Evolutionary conservation across 2,329 filamentous ascomycete species (phyloP), one percentile per base, ranked within the genome.

Genomic region (Aotearoamyces nothofagi): DNA sequence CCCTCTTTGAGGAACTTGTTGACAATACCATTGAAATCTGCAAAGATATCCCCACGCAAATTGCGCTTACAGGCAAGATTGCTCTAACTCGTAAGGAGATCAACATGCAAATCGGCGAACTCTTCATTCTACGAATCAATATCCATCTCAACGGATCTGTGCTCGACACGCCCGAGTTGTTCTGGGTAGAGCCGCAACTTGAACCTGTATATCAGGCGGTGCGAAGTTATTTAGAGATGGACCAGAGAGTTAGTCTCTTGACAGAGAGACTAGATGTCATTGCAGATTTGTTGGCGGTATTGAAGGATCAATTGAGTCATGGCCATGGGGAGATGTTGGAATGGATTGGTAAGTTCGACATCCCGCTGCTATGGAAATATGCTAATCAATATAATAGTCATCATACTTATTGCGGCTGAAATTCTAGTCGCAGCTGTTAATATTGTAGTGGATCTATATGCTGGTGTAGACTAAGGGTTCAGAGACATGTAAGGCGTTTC

Each of bases 31-130:
- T 98, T 43, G 79, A 92, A 40, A 77, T 78, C 1, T 94, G 86
- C 45, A 92, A 92, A 50, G 82, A 92, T 34, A 80, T 98, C 4
- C 90, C 90, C 0, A 77, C 81, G 6, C 81, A 93, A 52, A 93
- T 98, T 42, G 87, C 90, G 3, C 61, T 80, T 39, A 94, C 87
- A 0, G 90, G 90, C 38, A 90, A 86, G 47, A 90, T 98, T 47
- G 77, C 81, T 31, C 70, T 98, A 33, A 83, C 76, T 33, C 74
- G 87, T 24, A 73, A 74, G 34, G 75, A 96, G 51, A 94, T 98
- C 62, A 96, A 96, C 61, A 96, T 96, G 86, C 86, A 96, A 56
- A 94, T 98, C 36, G 90, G 90, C 51, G 86, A 98, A 58, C 70
- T 98, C 30, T 98, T 98, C 55, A 96, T 98, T 48, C 61, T 98